A percentile compares a stretch with the other conserved stretches of the same genome.
phyloP scores from a whole-genome alignment of 1,284 basidiomycete genomes.

The Marasmius fiardii region DNA sequence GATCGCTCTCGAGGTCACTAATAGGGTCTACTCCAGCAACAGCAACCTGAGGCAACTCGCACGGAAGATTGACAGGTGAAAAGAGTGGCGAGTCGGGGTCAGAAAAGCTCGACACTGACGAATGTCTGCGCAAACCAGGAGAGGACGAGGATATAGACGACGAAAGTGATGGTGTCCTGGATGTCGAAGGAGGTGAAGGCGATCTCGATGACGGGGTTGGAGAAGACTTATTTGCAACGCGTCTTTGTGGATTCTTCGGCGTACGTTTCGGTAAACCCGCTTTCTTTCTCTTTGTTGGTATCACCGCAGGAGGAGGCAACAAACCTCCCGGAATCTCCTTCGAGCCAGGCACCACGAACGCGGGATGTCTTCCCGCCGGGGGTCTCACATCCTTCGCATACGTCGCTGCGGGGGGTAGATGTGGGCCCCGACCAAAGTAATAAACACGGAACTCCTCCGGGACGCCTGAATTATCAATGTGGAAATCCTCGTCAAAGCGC shows the following conservation, averaged over 20 bases:
- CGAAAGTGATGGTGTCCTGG: not conserved
- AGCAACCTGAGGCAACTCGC: not conserved
- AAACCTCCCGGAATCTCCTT: not conserved
- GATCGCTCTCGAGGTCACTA: not conserved
- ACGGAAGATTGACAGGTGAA: not conserved
- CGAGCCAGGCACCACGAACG: not conserved
- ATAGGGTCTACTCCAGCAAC: not conserved
- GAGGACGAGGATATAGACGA: not conserved
- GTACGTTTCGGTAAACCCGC: not conserved
- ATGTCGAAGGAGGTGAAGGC: not conserved
- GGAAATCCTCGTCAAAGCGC: not conserved
- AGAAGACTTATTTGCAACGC: not conserved
- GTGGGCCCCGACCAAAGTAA: not conserved
- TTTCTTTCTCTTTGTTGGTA: not conserved
- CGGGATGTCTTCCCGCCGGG: not conserved
- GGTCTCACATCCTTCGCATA: not conserved
- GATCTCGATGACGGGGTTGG: not conserved
- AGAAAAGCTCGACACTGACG: not conserved
- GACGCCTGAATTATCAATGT: not conserved
- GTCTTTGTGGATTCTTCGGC: not conserved
- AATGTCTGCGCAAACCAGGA: not conserved
- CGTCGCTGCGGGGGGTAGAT: not conserved
- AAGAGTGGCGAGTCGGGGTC: not conserved
- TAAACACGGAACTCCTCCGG: not conserved
- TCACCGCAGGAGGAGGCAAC: not conserved